A percentile compares a stretch with the other conserved stretches of the same genome.
Conservation (phyloP, 768 basidiomycete genomes). For the Pseudohyphozyma bogoriensis region DNA sequence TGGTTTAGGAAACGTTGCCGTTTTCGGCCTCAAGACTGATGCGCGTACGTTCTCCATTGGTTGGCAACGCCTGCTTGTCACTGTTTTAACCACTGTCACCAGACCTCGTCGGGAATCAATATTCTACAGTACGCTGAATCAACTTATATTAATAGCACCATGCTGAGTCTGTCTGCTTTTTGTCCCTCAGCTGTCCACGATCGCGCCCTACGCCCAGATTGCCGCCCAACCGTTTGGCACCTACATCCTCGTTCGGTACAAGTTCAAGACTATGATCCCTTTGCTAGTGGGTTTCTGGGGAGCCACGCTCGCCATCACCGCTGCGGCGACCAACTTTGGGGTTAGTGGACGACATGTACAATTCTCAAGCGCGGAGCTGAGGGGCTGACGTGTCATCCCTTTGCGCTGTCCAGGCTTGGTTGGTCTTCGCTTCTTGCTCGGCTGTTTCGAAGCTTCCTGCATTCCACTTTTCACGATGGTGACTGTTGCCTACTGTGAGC, state of each 20-base stretch:
- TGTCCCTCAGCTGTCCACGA: too few relatives aligned
- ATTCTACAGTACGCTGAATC: too few relatives aligned
- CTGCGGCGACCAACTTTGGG: background rate
- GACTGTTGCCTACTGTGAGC: slow-evolving; percentile 32
- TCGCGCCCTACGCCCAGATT: slow-evolving; percentile 25
- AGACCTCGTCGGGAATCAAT: too few relatives aligned
- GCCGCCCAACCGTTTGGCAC: slow-evolving; percentile 15
- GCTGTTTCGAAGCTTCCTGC: slow-evolving; percentile 37
- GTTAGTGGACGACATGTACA: background rate
- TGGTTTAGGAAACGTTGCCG: too few relatives aligned
- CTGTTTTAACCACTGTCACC: too few relatives aligned
- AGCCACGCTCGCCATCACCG: slow-evolving; percentile 19
- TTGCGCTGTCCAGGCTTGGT: slow-evolving; percentile 31
- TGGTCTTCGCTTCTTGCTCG: slow-evolving; percentile 38
- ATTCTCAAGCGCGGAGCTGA: slow-evolving; percentile 4
- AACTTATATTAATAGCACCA: too few relatives aligned
- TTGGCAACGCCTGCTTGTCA: too few relatives aligned
- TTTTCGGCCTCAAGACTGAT: too few relatives aligned
- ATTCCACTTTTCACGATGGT: slow-evolving; percentile 39
- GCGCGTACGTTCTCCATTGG: too few relatives aligned
- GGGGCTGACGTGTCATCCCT: slow-evolving; percentile 28
- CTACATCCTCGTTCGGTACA: slow-evolving; percentile 20
- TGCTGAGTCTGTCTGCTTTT: too few relatives aligned
- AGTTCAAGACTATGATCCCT: slow-evolving; percentile 11
- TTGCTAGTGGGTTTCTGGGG: too few relatives aligned